Evolutionary conservation across 2,329 filamentous ascomycete species (phyloP).

Genomic region (Microdochium bolleyi): DNA sequence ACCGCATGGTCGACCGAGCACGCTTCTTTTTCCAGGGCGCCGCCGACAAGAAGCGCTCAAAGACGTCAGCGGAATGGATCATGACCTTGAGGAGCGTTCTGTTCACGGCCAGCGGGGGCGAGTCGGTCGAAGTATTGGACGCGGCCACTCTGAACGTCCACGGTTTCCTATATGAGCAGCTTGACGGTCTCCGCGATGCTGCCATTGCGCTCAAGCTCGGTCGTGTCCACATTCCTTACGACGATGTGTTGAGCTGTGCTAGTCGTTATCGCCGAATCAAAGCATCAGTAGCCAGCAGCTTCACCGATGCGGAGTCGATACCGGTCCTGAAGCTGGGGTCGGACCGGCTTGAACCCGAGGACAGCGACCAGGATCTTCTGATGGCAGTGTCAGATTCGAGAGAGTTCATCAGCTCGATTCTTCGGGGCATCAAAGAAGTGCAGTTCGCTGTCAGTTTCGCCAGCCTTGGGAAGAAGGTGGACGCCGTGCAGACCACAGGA

Average conservation of each 20-base stretch:
- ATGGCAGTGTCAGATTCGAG: constrained; percentile 86
- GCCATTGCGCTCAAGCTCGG: constrained; percentile 87
- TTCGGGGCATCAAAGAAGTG: constrained; percentile 90
- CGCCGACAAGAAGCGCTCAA: constrained; percentile 47
- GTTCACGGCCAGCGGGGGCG: constrained; percentile 76
- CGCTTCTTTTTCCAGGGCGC: constrained; percentile 79
- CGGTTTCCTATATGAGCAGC: constrained; percentile 76
- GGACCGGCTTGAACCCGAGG: constrained; percentile 64
- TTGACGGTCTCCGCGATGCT: constrained; percentile 83
- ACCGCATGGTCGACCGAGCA: constrained; percentile 83
- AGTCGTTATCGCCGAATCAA: constrained; percentile 44
- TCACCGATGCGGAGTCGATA: constrained; percentile 32
- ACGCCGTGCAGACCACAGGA: constrained; percentile 56
- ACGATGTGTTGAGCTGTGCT: constrained; percentile 65
- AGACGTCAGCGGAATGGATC: constrained; percentile 89
- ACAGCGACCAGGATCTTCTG: constrained; percentile 58
- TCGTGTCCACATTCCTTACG: constrained; percentile 80
- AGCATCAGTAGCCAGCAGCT: constrained; percentile 21
- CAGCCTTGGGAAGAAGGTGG: constrained; percentile 73
- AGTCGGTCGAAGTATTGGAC: constrained; percentile 83
- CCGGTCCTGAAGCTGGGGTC: constrained; percentile 67
- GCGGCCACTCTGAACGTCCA: constrained; percentile 84
- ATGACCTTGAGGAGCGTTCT: constrained; percentile 77
- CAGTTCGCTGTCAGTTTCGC: constrained; percentile 92
- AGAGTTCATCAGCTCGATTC: constrained; percentile 81